Base-by-base conservation (phyloP, 1,284 basidiomycete genomes). In the Retiboletus fuscus region DNA sequence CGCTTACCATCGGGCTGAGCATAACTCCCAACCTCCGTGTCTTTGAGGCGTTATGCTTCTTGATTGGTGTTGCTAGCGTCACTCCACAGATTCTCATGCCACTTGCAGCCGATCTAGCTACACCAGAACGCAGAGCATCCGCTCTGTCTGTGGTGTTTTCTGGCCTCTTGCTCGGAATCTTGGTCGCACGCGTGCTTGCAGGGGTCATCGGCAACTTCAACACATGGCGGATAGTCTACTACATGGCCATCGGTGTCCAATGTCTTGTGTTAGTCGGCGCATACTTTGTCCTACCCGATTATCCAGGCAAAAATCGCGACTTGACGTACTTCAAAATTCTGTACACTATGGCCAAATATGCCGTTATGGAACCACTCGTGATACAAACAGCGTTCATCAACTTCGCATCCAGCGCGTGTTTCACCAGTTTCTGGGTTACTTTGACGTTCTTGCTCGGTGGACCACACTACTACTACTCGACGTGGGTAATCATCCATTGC, bases 381-480 rank as follows among this genome's bases (percentile, higher is more conserved):
- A 85, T 93, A 24, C 92, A 93, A 76, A 86, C 85, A 1, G 89
- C 87, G 65, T 75, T 93, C 47, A 86, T 91, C 71, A 88, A 88
- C 66, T 81, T 90, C 26, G 85, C 86, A 8, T 88, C 87, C 22
- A 89, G 88, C 69, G 89, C 89, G 3, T 86, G 87, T 73, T 92
- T 91, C 77, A 84, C 83, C 18, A 86, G 84, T 72, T 92, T 90
- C 77, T 94, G 92, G 93, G 90, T 92, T 2, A 92, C 91, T 6
- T 78, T 93, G 69, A 94, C 93, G 0, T 94, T 93, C 82, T 82
- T 94, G 44, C 86, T 95, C 3, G 89, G 88, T 20, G 91, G 87
- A 16, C 76, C 87, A 3, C 92, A 91, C 3, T 94, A 93, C 75
- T 77, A 89, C 76, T 93, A 89, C 74, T 89, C 88, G 0, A 91